Percentiles rank a stretch among this genome's conserved stretches.
These are phyloP conservation scores for Epichloe sp. DNA, from an alignment of 2,329 filamentous ascomycete genomes.

Conservation along the genomic window DNA sequence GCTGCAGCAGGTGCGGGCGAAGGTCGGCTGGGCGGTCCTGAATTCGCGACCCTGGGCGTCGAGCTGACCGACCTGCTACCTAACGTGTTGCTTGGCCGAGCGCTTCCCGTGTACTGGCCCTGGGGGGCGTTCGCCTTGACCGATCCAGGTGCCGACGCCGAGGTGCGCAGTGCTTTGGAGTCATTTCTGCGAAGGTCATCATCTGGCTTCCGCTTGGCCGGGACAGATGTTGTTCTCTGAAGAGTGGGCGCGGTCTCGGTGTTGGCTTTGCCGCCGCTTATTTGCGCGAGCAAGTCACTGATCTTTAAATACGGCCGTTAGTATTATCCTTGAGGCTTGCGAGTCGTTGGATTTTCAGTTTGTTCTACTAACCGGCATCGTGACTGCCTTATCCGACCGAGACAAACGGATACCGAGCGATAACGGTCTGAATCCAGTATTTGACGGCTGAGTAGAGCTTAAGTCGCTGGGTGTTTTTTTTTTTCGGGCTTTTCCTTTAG, in stretches of 20 bases:
- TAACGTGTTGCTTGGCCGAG: conserved; percentile 9
- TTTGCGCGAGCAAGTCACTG: conserved; percentile 35
- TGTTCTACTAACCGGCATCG: conserved; percentile 19
- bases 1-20: conserved; percentile 19
- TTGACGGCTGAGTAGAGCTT: not conserved
- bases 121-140: not conserved
- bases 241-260: conserved; percentile 18
- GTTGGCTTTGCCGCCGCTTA: conserved; percentile 40
- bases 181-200: conserved; percentile 29
- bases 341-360: not conserved
- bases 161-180: conserved; percentile 28
- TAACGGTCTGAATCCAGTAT: not conserved
- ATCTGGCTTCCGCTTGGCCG: conserved; percentile 44
- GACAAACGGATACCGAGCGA: not conserved
- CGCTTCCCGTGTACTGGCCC: conserved; percentile 3
- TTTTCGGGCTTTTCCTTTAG: not conserved
- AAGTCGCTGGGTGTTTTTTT: not conserved
- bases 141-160: not conserved
- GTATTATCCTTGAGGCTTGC: not conserved
- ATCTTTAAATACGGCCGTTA: conserved; percentile 13
- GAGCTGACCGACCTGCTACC: conserved; percentile 13
- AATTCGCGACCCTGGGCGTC: conserved; percentile 11
- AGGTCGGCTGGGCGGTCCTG: conserved; percentile 11
- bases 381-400: conserved; percentile 4
- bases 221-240: conserved; percentile 14